A percentile compares a stretch with the other conserved stretches of the same genome.
Evolutionary conservation across 345 rosid genomes (phyloP).

Genomic region (Gossypium sturtianum): DNA sequence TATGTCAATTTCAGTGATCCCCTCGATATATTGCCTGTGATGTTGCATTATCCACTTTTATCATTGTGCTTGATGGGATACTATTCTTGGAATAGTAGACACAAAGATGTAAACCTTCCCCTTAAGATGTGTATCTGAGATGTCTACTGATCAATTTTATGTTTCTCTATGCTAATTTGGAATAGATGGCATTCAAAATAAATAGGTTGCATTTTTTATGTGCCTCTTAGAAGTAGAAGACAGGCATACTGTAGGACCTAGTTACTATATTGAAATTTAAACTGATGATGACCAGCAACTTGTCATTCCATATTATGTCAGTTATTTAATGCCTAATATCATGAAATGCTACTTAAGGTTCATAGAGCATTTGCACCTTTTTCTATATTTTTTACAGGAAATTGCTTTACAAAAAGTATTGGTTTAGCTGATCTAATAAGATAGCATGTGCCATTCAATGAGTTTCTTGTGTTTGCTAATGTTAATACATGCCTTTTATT

Average conservation of each 20-base stretch:
- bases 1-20: background rate
- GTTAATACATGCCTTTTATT: slow-evolving; percentile 17
- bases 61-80: background rate
- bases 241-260: background rate
- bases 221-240: background rate
- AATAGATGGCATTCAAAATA: background rate
- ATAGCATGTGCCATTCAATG: background rate
- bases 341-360: background rate
- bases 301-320: background rate
- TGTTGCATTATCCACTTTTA: background rate
- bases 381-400: background rate
- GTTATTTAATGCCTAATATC: background rate
- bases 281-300: background rate
- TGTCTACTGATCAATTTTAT: background rate
- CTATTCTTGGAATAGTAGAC: background rate
- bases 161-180: background rate
- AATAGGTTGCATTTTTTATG: background rate
- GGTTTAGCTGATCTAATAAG: background rate
- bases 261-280: background rate
- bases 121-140: background rate
- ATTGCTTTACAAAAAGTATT: background rate
- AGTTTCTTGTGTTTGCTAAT: slow-evolving; percentile 8
- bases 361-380: background rate
- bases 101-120: slow-evolving; percentile 3
- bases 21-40: background rate